These are phyloP conservation scores for Liquidambar formosana DNA, from an alignment of 164 flowering plant species.

Conservation along the genomic window DNA sequence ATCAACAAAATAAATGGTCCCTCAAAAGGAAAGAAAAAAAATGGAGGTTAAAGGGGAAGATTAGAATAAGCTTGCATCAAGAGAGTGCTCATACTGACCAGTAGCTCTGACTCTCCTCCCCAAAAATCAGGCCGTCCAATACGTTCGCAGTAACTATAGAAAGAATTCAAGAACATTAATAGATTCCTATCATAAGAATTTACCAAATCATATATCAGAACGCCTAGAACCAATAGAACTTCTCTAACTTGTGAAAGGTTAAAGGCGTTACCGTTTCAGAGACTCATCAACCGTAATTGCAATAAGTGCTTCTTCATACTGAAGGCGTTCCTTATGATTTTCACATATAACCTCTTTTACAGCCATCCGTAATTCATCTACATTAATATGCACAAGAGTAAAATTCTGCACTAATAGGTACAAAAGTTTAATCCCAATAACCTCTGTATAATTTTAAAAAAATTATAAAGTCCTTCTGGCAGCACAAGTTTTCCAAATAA, in stretches of 20 bases:
- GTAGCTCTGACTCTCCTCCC: slow-evolving; percentile 94
- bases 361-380: slow-evolving; percentile 92
- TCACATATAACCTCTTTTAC: slow-evolving; percentile 87
- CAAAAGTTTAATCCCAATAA: neutral
- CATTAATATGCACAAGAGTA: slow-evolving; percentile 5
- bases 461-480: neutral
- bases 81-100: slow-evolving; percentile 64
- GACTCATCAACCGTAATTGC: slow-evolving; percentile 95
- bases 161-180: neutral
- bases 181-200: neutral
- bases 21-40: neutral
- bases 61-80: neutral
- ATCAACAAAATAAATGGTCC: neutral
- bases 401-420: neutral
- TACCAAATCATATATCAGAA: neutral
- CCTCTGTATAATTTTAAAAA: neutral
- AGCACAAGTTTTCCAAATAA: too few species aligned
- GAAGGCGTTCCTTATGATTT: slow-evolving; percentile 51
- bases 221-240: neutral
- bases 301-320: slow-evolving; percentile 76
- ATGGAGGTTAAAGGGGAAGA: neutral
- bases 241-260: neutral
- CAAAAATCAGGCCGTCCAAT: slow-evolving; percentile 76
- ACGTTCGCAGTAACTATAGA: slow-evolving; percentile 82
- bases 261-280: slow-evolving; percentile 54